Evolutionary conservation across 345 rosid genomes (phyloP).

Genomic region (Dimocarpus longan): DNA sequence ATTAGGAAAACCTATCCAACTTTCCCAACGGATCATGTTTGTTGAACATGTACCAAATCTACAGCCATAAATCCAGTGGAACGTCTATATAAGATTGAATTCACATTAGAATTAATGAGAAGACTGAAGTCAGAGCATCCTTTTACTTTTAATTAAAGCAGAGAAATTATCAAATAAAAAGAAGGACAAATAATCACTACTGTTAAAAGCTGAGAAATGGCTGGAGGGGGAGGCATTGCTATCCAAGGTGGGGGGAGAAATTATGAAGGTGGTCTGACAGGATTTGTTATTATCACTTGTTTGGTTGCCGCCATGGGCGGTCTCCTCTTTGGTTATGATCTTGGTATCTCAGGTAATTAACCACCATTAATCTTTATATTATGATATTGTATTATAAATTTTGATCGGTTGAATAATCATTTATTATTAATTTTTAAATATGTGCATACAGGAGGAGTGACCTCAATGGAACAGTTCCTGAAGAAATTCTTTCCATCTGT

Average conservation of each 20-base stretch:
- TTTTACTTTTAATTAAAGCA: neutral
- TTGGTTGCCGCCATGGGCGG: constrained; percentile 83
- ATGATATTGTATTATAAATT: neutral
- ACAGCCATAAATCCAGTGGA: no score
- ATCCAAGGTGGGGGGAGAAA: constrained; percentile 33
- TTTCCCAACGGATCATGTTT: neutral
- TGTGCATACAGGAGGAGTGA: constrained; percentile 60
- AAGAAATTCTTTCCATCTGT: constrained; percentile 64
- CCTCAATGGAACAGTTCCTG: constrained; percentile 71
- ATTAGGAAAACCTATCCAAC: neutral
- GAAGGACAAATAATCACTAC: no score
- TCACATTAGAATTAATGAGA: no score
- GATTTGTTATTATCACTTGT: constrained; percentile 59
- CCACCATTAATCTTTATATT: neutral
- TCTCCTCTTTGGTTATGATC: constrained; percentile 80
- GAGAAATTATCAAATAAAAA: neutral
- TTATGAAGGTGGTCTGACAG: constrained; percentile 60
- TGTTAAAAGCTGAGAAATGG: constrained; percentile 35
- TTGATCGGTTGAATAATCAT: neutral
- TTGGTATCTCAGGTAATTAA: constrained; percentile 82
- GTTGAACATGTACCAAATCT: neutral
- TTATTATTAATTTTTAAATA: neutral
- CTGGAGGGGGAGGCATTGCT: constrained; percentile 51
- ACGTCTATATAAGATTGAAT: no score
- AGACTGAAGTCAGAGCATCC: no score